These are phyloP conservation scores for Saccharomyces pastorianus DNA, from an alignment of 1,139 yeast species.

Conservation along the genomic window DNA sequence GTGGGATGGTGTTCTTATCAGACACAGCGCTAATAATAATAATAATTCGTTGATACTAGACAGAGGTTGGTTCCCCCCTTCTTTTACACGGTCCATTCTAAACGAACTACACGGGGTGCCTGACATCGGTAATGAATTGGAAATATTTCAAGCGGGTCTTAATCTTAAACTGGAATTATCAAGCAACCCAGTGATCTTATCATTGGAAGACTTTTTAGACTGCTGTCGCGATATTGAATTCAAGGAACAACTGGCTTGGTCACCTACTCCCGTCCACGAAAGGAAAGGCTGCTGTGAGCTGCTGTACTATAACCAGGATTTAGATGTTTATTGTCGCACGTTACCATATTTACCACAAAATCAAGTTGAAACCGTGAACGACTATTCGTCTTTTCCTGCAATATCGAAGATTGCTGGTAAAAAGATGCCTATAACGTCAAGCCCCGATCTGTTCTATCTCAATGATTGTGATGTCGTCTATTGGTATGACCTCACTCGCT, in stretches of 20 bases:
- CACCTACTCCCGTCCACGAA: not conserved
- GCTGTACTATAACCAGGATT: not conserved
- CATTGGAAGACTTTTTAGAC: not conserved
- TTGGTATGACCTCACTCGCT: not conserved
- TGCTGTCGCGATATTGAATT: not conserved
- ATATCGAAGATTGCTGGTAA: not conserved
- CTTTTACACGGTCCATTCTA: constrained; percentile 30
- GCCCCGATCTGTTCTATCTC: not conserved
- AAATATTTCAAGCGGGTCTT: not conserved
- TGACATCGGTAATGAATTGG: not conserved
- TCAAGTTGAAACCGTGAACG: not conserved
- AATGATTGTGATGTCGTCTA: not conserved
- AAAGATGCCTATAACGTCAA: not conserved
- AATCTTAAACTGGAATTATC: not conserved
- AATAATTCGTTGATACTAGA: constrained; percentile 31
- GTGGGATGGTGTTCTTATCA: constrained; percentile 64
- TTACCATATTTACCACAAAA: not conserved
- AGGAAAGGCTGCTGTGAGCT: not conserved
- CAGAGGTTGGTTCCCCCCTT: constrained; percentile 57
- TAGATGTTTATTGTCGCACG: not conserved
- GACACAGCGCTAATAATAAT: constrained; percentile 6
- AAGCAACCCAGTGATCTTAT: not conserved
- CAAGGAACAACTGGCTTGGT: not conserved
- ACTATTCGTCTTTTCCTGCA: not conserved
- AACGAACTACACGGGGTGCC: not conserved